Percentiles rank a stretch among this genome's conserved stretches.
Evolutionary conservation across 129 eudicot species (phyloP).

Genomic region (Flaveria linearis): DNA sequence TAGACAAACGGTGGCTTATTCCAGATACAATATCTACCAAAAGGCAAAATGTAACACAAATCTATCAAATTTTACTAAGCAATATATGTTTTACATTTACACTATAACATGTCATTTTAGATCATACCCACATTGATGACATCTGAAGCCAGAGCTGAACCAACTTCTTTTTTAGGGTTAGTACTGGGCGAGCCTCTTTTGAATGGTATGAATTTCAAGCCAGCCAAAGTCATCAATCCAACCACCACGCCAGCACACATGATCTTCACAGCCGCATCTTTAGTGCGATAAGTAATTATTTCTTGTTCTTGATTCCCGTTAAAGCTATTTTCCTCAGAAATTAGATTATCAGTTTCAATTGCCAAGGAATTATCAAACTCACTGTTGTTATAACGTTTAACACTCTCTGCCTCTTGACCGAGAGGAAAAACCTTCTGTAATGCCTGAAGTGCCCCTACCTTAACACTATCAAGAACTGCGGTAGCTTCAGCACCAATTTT

Average conservation of each 20-base stretch:
- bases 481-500: slow-evolving; percentile 96
- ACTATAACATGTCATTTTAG: slow-evolving; percentile 6
- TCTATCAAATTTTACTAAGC: background rate
- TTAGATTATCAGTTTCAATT: slow-evolving; percentile 33
- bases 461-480: slow-evolving; percentile 89
- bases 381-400: slow-evolving; percentile 40
- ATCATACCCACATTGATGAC: slow-evolving; percentile 76
- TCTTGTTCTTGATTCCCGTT: slow-evolving; percentile 61
- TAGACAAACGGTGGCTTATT: too few species aligned
- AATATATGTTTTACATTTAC: slow-evolving; percentile 2
- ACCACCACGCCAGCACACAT: slow-evolving; percentile 87
- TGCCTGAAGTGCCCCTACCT: slow-evolving; percentile 69
- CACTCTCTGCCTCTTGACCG: slow-evolving; percentile 50
- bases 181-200: slow-evolving; percentile 36
- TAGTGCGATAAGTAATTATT: slow-evolving; percentile 58
- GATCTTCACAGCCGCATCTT: slow-evolving; percentile 82
- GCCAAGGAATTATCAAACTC: slow-evolving; percentile 32
- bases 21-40: too few species aligned
- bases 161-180: slow-evolving; percentile 39
- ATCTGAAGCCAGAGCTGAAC: slow-evolving; percentile 67
- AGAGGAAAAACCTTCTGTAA: slow-evolving; percentile 85
- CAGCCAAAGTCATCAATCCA: slow-evolving; percentile 71
- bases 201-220: slow-evolving; percentile 54
- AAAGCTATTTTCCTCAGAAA: slow-evolving; percentile 27
- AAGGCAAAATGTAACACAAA: background rate